Percentiles rank a stretch among this genome's conserved stretches.
Evolutionary conservation across 306 rosid genomes (phyloP).

Genomic region (Cicer chorassanicum): DNA sequence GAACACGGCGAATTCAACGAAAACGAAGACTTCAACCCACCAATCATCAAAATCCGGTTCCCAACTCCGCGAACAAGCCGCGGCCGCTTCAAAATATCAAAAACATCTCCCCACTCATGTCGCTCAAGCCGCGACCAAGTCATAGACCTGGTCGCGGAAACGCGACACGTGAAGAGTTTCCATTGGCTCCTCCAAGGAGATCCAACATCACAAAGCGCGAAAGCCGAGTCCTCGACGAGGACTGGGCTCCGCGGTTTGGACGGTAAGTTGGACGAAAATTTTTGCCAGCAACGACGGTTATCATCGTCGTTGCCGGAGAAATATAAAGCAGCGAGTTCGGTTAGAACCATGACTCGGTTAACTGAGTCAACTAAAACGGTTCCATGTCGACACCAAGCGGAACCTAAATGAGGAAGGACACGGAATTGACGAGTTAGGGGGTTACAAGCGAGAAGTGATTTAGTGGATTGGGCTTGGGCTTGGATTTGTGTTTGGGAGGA

Average conservation of each 20-base stretch:
- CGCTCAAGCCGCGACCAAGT: constrained; percentile 73
- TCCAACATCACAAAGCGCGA: constrained; percentile 86
- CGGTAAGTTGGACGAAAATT: constrained; percentile 78
- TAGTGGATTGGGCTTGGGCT: constrained; percentile 42
- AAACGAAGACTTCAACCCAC: constrained; percentile 80
- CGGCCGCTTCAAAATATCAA: constrained; percentile 80
- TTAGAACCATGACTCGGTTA: constrained; percentile 75
- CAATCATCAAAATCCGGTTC: constrained; percentile 70
- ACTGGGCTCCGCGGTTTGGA: constrained; percentile 92
- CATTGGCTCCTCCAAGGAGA: constrained; percentile 91
- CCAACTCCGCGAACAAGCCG: constrained; percentile 71
- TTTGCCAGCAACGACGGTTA: constrained; percentile 55
- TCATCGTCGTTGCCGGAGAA: constrained; percentile 45
- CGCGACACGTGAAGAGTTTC: constrained; percentile 73
- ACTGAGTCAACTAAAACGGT: constrained; percentile 76
- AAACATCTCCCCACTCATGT: constrained; percentile 85
- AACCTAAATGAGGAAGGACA: constrained; percentile 79
- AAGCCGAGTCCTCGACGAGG: constrained; percentile 64
- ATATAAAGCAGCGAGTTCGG: constrained; percentile 84
- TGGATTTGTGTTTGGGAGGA: constrained; percentile 34
- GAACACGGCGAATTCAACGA: constrained; percentile 76
- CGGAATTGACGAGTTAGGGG: constrained; percentile 76
- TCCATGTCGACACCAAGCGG: constrained; percentile 97
- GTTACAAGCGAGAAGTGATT: constrained; percentile 76
- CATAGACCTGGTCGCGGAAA: constrained; percentile 38